Evolutionary conservation across 164 flowering plant genomes (phyloP).

Genomic region (Aristolochia contorta): DNA sequence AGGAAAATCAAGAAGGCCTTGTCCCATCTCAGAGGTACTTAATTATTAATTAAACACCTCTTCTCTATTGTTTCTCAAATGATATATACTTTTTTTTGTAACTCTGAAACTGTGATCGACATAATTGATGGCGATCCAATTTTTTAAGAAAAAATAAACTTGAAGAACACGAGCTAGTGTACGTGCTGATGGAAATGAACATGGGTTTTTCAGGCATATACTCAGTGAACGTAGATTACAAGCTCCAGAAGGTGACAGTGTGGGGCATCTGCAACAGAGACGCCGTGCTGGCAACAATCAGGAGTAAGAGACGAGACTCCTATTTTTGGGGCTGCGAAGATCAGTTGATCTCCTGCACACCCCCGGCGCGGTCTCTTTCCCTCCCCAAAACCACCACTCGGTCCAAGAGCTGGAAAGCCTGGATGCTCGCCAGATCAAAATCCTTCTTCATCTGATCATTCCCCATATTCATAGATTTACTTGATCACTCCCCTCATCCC

Average conservation of each 20-base stretch:
- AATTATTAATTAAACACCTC: no score
- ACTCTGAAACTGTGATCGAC: no score
- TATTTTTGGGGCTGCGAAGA: constrained; percentile 52
- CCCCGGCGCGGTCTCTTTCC: constrained; percentile 5
- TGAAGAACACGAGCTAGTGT: no score
- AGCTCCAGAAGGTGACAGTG: constrained; percentile 23
- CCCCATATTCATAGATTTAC: no score
- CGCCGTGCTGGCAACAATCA: constrained; percentile 44
- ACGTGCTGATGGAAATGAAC: no score
- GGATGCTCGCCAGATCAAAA: constrained; percentile 26
- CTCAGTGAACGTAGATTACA: constrained; percentile 35
- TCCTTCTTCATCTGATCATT: background rate
- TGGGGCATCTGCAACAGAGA: constrained; percentile 40
- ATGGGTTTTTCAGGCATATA: constrained; percentile 47
- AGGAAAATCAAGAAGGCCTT: constrained; percentile 78
- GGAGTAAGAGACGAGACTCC: constrained; percentile 62
- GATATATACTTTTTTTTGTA: no score
- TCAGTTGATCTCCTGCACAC: no score
- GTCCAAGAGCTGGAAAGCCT: constrained; percentile 36
- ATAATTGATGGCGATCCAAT: no score
- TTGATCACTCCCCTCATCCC: background rate
- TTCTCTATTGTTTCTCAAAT: no score
- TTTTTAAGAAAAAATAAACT: no score
- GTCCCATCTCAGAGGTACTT: constrained; percentile 58
- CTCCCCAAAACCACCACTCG: constrained; percentile 15